Conservation (phyloP, 768 basidiomycete species). For the Phylloporus sp. region DNA sequence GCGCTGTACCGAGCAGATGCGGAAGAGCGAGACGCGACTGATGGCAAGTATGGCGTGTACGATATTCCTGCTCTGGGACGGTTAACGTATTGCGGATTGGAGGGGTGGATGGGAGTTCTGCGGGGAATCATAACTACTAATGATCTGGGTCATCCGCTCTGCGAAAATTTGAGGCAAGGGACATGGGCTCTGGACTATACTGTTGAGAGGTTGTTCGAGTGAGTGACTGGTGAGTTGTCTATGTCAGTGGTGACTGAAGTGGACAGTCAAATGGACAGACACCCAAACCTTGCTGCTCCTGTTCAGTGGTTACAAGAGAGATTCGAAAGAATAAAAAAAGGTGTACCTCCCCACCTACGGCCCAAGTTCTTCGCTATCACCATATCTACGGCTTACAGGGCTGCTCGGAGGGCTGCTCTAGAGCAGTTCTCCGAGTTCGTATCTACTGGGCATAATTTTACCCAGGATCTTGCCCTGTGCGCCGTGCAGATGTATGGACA, state of each 20-base stretch:
- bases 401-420: constrained; percentile 74
- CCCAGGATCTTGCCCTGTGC: constrained; percentile 83
- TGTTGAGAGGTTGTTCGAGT: constrained; percentile 65
- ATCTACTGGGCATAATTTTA: constrained; percentile 79
- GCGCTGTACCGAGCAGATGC: constrained; percentile 82
- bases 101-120: constrained; percentile 95
- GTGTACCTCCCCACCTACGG: constrained; percentile 81
- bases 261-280: constrained; percentile 52
- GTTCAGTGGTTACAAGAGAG: constrained; percentile 84
- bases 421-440: constrained; percentile 91
- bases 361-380: constrained; percentile 96
- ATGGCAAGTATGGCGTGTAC: constrained; percentile 78
- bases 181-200: constrained; percentile 93
- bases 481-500: constrained; percentile 88
- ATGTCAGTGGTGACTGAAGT: constrained; percentile 10
- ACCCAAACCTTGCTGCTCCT: constrained; percentile 68
- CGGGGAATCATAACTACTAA: constrained; percentile 83
- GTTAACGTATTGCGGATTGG: constrained; percentile 88
- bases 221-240: constrained; percentile 29
- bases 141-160: constrained; percentile 91
- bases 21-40: constrained; percentile 89
- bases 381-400: constrained; percentile 89
- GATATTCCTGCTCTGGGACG: constrained; percentile 71
- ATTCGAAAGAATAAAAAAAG: constrained; percentile 74
- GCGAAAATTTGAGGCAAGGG: constrained; percentile 82